Conservation (phyloP, 2,329 filamentous ascomycete genomes). For the Cercospora sojina region DNA sequence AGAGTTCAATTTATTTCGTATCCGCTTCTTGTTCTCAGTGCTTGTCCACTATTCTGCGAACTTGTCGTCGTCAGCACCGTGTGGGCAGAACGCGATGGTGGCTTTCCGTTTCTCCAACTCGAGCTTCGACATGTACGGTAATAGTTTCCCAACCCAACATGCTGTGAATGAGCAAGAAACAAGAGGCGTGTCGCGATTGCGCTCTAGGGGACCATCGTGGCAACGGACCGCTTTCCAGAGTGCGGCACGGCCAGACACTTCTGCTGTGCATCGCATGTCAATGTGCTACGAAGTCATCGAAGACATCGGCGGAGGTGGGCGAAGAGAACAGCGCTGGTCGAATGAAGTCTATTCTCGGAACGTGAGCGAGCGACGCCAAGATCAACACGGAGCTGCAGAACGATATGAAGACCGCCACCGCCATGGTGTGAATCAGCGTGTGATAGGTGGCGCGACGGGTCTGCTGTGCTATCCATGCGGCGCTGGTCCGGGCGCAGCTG, state of each 20-base stretch:
- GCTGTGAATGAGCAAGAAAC: not conserved
- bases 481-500: not conserved
- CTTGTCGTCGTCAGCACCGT: not conserved
- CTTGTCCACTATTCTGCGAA: not conserved
- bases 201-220: not conserved
- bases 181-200: not conserved
- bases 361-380: not conserved
- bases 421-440: not conserved
- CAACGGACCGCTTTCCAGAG: not conserved
- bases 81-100: not conserved
- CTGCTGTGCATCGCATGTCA: not conserved
- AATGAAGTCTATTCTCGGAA: not conserved
- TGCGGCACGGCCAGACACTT: not conserved
- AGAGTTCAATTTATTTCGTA: not conserved
- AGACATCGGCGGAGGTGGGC: not conserved
- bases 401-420: not conserved
- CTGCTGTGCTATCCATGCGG: not conserved
- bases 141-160: not conserved
- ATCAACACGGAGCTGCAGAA: not conserved
- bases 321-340: not conserved
- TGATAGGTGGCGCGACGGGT: not conserved
- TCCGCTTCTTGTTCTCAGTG: not conserved
- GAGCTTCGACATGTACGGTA: not conserved
- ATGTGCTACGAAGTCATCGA: not conserved
- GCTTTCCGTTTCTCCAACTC: not conserved